Evolutionary conservation across 305 asterid species (phyloP).

Genomic region (Stenogyne calaminthoides): DNA sequence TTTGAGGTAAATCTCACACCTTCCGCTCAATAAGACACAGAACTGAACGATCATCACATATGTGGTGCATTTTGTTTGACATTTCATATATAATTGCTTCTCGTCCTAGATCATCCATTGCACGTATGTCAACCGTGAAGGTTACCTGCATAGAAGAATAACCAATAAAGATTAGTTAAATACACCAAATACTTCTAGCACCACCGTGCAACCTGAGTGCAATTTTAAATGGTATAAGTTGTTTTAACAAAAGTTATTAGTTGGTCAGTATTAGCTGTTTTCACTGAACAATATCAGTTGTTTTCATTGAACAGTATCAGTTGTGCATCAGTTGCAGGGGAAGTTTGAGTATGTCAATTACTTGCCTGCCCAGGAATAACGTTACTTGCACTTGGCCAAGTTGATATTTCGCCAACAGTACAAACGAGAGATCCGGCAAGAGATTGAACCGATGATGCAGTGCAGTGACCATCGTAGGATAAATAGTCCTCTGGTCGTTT

Average conservation of each 20-base stretch:
- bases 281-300: no score
- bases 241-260: no score
- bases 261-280: no score
- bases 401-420: constrained; percentile 96
- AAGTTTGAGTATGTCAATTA: constrained; percentile 15
- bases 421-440: constrained; percentile 95
- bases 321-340: background rate
- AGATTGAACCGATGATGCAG: constrained; percentile 55
- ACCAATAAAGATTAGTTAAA: constrained; percentile 3
- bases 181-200: background rate
- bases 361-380: constrained; percentile 99
- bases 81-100: constrained; percentile 83
- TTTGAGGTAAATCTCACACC: constrained; percentile 47
- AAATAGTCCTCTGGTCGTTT: constrained; percentile 79
- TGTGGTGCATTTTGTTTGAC: constrained; percentile 63
- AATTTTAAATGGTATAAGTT: no score
- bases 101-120: constrained; percentile 88
- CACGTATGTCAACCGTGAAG: constrained; percentile 88
- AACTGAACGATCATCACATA: constrained; percentile 81
- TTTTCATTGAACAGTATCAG: no score
- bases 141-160: constrained; percentile 59
- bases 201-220: no score
- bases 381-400: constrained; percentile 98
- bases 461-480: constrained; percentile 73
- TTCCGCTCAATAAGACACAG: constrained; percentile 77